phyloP scores from a whole-genome alignment of 2,329 filamentous ascomycete genomes.

The Aspergillus glaucus region DNA sequence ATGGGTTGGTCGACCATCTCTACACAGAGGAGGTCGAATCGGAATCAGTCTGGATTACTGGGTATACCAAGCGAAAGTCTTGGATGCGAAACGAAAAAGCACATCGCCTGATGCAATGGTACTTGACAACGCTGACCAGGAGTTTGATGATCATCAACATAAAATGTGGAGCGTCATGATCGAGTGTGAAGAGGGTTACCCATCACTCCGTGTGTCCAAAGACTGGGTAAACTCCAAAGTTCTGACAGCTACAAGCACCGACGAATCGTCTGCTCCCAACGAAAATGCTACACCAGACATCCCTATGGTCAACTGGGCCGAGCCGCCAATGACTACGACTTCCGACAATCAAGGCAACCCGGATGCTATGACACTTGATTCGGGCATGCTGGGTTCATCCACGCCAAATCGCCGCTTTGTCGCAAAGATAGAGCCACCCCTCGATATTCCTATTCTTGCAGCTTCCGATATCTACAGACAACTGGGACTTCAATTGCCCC shows the following conservation, averaged over 20 bases:
- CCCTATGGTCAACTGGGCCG: constrained; percentile 33
- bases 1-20: constrained; percentile 35
- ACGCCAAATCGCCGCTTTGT: constrained; percentile 40
- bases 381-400: constrained; percentile 30
- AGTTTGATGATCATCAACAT: constrained; percentile 13
- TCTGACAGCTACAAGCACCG: constrained; percentile 23
- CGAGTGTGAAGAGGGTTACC: constrained; percentile 41
- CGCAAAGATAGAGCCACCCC: constrained; percentile 35
- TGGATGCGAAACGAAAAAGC: constrained; percentile 24
- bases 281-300: constrained; percentile 17
- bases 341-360: constrained; percentile 26
- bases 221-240: constrained; percentile 36
- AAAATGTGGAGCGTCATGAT: constrained; percentile 33
- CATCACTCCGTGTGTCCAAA: constrained; percentile 38
- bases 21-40: constrained; percentile 34
- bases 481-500: constrained; percentile 33
- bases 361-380: constrained; percentile 32
- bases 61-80: constrained; percentile 29
- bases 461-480: constrained; percentile 37
- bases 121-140: constrained; percentile 21
- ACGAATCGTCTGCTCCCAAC: constrained; percentile 16
- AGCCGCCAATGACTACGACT: constrained; percentile 32
- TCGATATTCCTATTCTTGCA: constrained; percentile 37
- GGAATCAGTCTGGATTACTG: constrained; percentile 40
- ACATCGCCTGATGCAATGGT: constrained; percentile 26